These are phyloP conservation scores for Passiflora organensis DNA, from an alignment of 345 rosid genomes.

Conservation along the genomic window DNA sequence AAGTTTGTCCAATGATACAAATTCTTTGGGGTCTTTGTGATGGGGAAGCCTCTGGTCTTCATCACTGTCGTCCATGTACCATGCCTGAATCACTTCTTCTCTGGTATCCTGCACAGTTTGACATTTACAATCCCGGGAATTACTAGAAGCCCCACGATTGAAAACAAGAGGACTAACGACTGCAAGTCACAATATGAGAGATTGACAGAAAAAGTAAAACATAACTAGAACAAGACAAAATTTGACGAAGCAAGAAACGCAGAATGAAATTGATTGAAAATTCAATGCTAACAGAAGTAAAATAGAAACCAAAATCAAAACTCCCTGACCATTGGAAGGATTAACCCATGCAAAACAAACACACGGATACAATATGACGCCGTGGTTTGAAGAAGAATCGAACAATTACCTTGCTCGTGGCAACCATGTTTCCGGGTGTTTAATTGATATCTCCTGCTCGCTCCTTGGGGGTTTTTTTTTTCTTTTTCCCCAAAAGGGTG, in stretches of 20 bases:
- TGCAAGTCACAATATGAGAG: neutral
- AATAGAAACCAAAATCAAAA: too few species aligned
- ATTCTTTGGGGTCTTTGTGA: conserved; percentile 79
- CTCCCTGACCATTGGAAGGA: too few species aligned
- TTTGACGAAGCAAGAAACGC: neutral
- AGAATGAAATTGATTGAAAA: neutral
- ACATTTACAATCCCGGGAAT: neutral
- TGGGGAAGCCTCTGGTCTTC: conserved; percentile 92
- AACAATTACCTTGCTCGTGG: conserved; percentile 3
- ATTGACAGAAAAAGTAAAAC: too few species aligned
- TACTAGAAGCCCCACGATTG: neutral
- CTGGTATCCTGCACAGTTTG: conserved; percentile 36
- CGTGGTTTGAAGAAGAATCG: neutral
- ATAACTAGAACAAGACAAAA: too few species aligned
- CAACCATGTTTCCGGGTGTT: conserved; percentile 10
- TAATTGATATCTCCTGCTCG: conserved; percentile 2
- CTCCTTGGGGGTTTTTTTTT: neutral
- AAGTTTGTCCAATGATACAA: conserved; percentile 67
- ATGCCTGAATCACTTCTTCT: conserved; percentile 80
- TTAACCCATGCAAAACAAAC: neutral
- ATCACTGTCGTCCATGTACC: conserved; percentile 86
- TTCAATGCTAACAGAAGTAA: too few species aligned
- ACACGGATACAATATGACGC: neutral
- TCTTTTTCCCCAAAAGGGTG: neutral
- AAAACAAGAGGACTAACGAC: neutral